A percentile compares a stretch with the other conserved stretches of the same genome.
Evolutionary conservation across 176 grass and related monocot genomes (phyloP).

Genomic region (Tillandsia leiboldiana): DNA sequence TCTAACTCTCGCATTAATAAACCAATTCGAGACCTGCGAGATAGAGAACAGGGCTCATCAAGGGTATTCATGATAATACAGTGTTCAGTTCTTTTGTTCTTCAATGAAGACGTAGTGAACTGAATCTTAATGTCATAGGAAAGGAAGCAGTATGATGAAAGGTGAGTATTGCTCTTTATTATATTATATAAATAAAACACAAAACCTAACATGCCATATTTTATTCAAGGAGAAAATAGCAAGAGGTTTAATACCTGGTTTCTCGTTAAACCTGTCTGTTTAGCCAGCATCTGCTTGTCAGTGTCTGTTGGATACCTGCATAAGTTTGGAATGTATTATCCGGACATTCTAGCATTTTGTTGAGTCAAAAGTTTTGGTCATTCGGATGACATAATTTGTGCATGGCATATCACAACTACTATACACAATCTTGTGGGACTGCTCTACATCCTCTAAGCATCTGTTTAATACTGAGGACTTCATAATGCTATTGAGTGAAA

Average conservation of each 20-base stretch:
- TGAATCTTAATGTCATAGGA: too few species aligned
- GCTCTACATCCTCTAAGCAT: too few species aligned
- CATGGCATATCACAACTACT: not conserved
- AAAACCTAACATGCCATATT: not conserved
- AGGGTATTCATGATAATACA: not conserved
- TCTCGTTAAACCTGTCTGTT: slow-evolving; percentile 76
- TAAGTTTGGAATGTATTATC: not conserved
- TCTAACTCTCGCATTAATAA: slow-evolving; percentile 94
- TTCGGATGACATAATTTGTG: slow-evolving; percentile 20
- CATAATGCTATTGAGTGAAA: too few species aligned
- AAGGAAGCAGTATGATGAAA: too few species aligned
- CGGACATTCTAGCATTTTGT: not conserved
- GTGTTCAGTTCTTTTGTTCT: not conserved
- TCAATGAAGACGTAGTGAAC: not conserved
- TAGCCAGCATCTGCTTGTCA: slow-evolving; percentile 85
- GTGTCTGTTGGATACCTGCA: slow-evolving; percentile 83
- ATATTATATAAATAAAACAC: too few species aligned
- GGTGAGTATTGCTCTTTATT: too few species aligned
- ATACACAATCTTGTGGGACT: too few species aligned
- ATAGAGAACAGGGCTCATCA: not conserved
- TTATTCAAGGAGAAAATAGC: not conserved
- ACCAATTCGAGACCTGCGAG: slow-evolving; percentile 89
- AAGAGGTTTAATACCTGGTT: slow-evolving; percentile 14
- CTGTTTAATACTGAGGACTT: too few species aligned
- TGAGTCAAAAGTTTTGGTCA: not conserved